Percentiles rank a stretch among this genome's conserved stretches.
These are phyloP conservation scores for Pichia sp. DNA, from an alignment of 1,139 yeast species.

Conservation along the genomic window DNA sequence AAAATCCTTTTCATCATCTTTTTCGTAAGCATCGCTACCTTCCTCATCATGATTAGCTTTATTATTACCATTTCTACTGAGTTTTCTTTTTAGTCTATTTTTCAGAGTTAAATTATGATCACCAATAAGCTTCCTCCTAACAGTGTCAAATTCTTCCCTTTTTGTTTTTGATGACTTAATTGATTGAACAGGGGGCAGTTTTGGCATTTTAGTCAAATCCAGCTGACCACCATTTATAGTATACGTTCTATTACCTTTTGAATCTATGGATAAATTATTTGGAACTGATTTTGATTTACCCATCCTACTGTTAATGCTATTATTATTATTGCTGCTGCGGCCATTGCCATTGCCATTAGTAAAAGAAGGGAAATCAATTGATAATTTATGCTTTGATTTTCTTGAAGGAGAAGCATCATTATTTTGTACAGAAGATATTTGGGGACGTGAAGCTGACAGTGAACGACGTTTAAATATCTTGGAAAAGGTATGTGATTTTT, in stretches of 20 bases:
- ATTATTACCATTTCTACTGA: not conserved
- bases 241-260: not conserved
- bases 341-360: not conserved
- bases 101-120: not conserved
- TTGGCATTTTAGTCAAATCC: slow-evolving; percentile 10
- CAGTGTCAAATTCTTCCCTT: slow-evolving; percentile 11
- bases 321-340: not conserved
- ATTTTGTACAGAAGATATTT: too few relatives aligned
- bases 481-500: slow-evolving; percentile 5
- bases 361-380: not conserved
- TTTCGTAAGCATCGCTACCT: not conserved
- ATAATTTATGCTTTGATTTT: not conserved
- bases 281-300: slow-evolving; percentile 17
- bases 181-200: slow-evolving; percentile 11
- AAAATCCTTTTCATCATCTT: slow-evolving; percentile 2
- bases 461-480: slow-evolving; percentile 13
- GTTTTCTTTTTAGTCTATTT: not conserved
- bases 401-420: too few relatives aligned
- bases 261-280: not conserved
- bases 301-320: not conserved
- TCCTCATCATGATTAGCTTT: too few relatives aligned
- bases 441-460: not conserved
- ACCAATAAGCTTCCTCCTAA: slow-evolving; percentile 14
- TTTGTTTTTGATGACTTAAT: slow-evolving; percentile 2
- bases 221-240: slow-evolving; percentile 6